Conservation (phyloP, 2,329 filamentous ascomycete species). For the Ascosphaera pollenicola region DNA sequence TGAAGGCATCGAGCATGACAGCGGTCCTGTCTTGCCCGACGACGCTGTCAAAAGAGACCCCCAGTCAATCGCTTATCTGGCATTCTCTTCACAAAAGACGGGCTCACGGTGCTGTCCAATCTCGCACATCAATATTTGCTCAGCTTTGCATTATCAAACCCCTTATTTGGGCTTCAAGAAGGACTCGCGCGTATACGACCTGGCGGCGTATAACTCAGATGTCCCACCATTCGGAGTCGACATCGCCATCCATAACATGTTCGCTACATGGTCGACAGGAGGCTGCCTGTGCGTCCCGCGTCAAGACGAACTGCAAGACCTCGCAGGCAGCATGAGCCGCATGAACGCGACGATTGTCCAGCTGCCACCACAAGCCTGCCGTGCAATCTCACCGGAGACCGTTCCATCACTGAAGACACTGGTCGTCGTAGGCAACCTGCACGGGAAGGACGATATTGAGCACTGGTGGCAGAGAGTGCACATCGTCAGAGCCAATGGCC, state of each 20-base stretch:
- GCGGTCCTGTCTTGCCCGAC: not conserved
- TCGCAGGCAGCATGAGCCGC: slow-evolving; percentile 22
- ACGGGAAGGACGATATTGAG: slow-evolving; percentile 7
- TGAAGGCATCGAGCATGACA: not conserved
- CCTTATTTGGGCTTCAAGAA: not conserved
- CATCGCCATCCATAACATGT: slow-evolving; percentile 13
- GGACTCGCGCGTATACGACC: slow-evolving; percentile 12
- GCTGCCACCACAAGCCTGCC: slow-evolving; percentile 33
- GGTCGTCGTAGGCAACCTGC: slow-evolving; percentile 11
- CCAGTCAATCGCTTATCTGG: not conserved
- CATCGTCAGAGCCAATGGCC: slow-evolving; percentile 17
- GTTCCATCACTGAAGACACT: slow-evolving; percentile 17
- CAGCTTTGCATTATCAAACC: not conserved
- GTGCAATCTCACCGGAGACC: slow-evolving; percentile 14
- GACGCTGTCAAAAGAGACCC: not conserved
- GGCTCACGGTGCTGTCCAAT: not conserved
- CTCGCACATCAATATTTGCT: not conserved
- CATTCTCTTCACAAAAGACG: not conserved
- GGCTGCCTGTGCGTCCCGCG: slow-evolving; percentile 23
- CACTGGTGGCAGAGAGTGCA: slow-evolving; percentile 10
- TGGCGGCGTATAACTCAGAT: slow-evolving; percentile 21
- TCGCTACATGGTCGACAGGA: slow-evolving; percentile 13
- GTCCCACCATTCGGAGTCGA: slow-evolving; percentile 8
- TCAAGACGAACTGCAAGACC: slow-evolving; percentile 18
- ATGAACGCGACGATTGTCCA: slow-evolving; percentile 29